Conservation (phyloP, 306 rosid species). For the Lathyrus sativus region DNA sequence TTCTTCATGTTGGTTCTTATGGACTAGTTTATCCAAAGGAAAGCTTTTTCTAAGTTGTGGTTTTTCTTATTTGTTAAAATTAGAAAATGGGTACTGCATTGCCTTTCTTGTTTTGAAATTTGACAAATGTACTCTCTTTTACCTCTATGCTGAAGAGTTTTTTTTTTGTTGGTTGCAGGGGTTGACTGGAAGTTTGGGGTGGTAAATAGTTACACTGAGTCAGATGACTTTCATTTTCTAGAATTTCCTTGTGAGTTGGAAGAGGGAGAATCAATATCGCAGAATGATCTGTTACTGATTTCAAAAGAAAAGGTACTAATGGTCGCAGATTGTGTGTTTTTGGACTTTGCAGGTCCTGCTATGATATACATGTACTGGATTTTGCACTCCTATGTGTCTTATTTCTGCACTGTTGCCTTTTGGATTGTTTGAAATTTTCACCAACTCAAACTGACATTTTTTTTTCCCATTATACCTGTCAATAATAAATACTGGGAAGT, state of each 20-base stretch:
- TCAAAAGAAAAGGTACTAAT: slow-evolving; percentile 68
- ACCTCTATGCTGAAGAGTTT: slow-evolving; percentile 30
- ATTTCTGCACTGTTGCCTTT: too few species aligned
- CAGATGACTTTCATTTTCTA: slow-evolving; percentile 72
- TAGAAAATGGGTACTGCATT: neutral
- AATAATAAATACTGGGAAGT: slow-evolving; percentile 47
- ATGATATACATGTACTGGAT: slow-evolving; percentile 1
- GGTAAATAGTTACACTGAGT: slow-evolving; percentile 61
- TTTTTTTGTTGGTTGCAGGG: slow-evolving; percentile 45
- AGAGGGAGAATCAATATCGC: slow-evolving; percentile 55
- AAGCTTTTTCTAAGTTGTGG: neutral
- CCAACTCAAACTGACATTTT: slow-evolving; percentile 17
- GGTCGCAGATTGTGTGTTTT: slow-evolving; percentile 22
- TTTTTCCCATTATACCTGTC: slow-evolving; percentile 5
- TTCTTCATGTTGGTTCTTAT: too few species aligned
- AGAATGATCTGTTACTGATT: slow-evolving; percentile 80
- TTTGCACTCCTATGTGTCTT: too few species aligned
- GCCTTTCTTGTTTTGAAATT: slow-evolving; percentile 19
- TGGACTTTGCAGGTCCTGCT: slow-evolving; percentile 1
- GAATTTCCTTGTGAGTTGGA: slow-evolving; percentile 51
- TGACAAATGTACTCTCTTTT: slow-evolving; percentile 10
- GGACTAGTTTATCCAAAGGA: neutral
- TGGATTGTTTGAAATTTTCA: slow-evolving; percentile 12
- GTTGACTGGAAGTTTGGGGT: slow-evolving; percentile 67
- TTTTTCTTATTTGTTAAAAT: slow-evolving; percentile 13